These are phyloP conservation scores for Neoboletus magnificus DNA, from an alignment of 768 basidiomycete genomes.

Conservation along the genomic window DNA sequence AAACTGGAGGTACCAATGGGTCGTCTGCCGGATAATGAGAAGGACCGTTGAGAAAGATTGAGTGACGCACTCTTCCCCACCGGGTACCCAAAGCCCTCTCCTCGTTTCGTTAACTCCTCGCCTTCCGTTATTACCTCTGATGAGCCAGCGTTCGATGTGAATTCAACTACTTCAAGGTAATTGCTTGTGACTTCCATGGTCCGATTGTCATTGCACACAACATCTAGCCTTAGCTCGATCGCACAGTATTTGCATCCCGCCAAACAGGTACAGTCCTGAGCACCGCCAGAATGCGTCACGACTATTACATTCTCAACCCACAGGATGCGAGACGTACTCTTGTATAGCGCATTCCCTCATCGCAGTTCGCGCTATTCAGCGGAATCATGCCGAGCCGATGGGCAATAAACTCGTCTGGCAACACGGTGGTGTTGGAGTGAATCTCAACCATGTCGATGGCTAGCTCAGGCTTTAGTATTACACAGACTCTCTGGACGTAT, in stretches of 20 bases:
- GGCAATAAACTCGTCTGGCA: conserved; percentile 96
- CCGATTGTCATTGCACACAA: conserved; percentile 64
- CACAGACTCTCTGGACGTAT: neutral
- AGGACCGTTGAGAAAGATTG: neutral
- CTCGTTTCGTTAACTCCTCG: conserved; percentile 73
- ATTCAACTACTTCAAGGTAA: conserved; percentile 65
- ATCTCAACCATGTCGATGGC: conserved; percentile 98
- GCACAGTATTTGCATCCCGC: conserved; percentile 85
- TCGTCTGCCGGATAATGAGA: conserved; percentile 47
- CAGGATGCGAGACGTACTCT: conserved; percentile 45
- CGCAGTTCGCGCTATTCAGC: conserved; percentile 80
- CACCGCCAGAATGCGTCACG: conserved; percentile 2
- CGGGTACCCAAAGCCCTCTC: conserved; percentile 73
- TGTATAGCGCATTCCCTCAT: conserved; percentile 80
- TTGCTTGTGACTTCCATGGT: conserved; percentile 87
- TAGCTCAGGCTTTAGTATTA: conserved; percentile 30
- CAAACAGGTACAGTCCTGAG: conserved; percentile 88
- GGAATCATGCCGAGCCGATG: conserved; percentile 96
- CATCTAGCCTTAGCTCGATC: conserved; percentile 75
- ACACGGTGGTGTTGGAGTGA: conserved; percentile 82
- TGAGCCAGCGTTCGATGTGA: conserved; percentile 38
- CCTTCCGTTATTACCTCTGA: conserved; percentile 38
- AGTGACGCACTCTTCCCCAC: conserved; percentile 71
- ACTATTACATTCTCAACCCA: neutral
- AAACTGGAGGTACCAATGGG: conserved; percentile 58